A percentile compares a stretch with the other conserved stretches of the same genome.
Evolutionary conservation across 2,329 filamentous ascomycete genomes (phyloP).

Genomic region (Penicillium sp.): DNA sequence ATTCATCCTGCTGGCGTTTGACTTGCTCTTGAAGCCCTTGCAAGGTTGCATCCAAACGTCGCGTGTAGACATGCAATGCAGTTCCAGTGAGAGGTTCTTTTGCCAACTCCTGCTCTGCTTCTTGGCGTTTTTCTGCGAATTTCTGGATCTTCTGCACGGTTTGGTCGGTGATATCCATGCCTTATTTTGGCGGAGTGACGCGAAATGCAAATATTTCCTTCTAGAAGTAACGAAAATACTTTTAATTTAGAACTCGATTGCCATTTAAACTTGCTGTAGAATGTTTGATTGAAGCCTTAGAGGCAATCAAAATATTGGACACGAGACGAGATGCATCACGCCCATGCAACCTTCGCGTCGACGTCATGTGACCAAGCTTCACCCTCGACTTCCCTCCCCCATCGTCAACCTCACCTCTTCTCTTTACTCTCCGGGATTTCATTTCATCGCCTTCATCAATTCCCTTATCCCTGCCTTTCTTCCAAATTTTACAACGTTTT

Average conservation of each 20-base stretch:
- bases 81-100: slow-evolving; percentile 30
- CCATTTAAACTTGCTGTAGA: neutral
- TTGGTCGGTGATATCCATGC: slow-evolving; percentile 36
- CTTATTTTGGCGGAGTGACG: neutral
- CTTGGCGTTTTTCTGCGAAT: slow-evolving; percentile 37
- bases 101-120: slow-evolving; percentile 35
- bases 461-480: neutral
- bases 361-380: slow-evolving; percentile 11
- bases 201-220: neutral
- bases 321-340: slow-evolving; percentile 2
- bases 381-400: slow-evolving; percentile 6
- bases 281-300: neutral
- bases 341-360: slow-evolving; percentile 4
- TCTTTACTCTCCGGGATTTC: neutral
- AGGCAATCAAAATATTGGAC: slow-evolving; percentile 3
- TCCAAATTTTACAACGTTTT: neutral
- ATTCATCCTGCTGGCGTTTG: slow-evolving; percentile 47
- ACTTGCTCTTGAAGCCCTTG: slow-evolving; percentile 62
- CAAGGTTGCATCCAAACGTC: slow-evolving; percentile 63
- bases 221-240: neutral
- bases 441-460: slow-evolving; percentile 1
- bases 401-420: slow-evolving; percentile 5
- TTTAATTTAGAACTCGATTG: neutral
- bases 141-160: slow-evolving; percentile 35
- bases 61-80: slow-evolving; percentile 36